Percentiles rank a stretch among this genome's conserved stretches.
Evolutionary conservation across 2,329 filamentous ascomycete species (phyloP).

Genomic region (Ploettnerulaceae sp.): DNA sequence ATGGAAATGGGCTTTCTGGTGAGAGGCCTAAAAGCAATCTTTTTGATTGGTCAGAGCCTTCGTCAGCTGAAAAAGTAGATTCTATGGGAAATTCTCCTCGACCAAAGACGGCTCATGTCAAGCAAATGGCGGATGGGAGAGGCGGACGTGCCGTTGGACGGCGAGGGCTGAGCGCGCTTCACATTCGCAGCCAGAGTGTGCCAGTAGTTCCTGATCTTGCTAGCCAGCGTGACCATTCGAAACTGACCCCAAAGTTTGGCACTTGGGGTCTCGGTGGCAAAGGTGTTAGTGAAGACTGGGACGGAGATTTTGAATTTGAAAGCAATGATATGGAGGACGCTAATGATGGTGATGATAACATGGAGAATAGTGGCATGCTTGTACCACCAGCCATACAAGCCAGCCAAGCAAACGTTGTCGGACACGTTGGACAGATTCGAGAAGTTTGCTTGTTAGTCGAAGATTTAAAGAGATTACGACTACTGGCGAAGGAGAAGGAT

Average conservation of each 20-base stretch:
- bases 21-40: conserved; percentile 62
- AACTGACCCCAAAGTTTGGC: conserved; percentile 66
- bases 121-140: conserved; percentile 65
- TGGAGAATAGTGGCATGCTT: conserved; percentile 49
- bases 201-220: conserved; percentile 62
- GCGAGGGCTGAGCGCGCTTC: conserved; percentile 59
- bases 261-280: conserved; percentile 80
- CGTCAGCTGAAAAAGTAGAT: conserved; percentile 56
- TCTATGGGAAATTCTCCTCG: conserved; percentile 54
- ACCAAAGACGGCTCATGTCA: conserved; percentile 71
- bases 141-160: conserved; percentile 64
- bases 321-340: conserved; percentile 34
- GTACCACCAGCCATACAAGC: conserved; percentile 77
- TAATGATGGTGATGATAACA: conserved; percentile 38
- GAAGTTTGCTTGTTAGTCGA: conserved; percentile 79
- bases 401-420: conserved; percentile 75
- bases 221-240: conserved; percentile 44
- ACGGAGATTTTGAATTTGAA: conserved; percentile 78
- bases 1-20: conserved; percentile 31
- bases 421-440: conserved; percentile 77
- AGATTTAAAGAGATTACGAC: conserved; percentile 72
- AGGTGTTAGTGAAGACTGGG: conserved; percentile 80
- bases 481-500: conserved; percentile 63
- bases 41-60: conserved; percentile 73
- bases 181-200: conserved; percentile 77